These are phyloP conservation scores for Ustilago xerochloae DNA, from an alignment of 1,284 basidiomycete genomes.

Conservation along the genomic window DNA sequence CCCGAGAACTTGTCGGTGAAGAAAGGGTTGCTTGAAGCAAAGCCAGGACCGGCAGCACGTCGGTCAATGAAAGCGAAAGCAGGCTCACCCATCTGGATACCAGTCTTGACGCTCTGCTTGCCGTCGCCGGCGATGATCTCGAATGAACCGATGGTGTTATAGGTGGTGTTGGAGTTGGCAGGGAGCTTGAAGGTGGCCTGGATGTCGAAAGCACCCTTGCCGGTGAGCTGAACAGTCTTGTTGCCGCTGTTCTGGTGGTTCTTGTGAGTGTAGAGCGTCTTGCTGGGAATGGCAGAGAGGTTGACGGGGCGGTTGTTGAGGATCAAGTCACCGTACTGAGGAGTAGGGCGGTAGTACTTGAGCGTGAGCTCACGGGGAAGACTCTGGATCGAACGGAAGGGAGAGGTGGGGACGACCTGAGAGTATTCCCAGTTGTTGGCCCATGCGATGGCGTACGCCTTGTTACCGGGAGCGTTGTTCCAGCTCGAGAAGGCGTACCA, in stretches of 20 bases:
- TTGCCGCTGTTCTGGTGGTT: constrained; percentile 34
- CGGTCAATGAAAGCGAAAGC: constrained; percentile 66
- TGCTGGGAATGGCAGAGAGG: constrained; percentile 51
- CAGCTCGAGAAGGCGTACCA: constrained; percentile 70
- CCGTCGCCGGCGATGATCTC: constrained; percentile 32
- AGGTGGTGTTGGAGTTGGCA: constrained; percentile 30
- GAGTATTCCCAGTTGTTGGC: constrained; percentile 70
- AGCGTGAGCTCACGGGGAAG: constrained; percentile 63
- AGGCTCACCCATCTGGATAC: constrained; percentile 60
- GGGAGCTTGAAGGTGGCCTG: constrained; percentile 59
- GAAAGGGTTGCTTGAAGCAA: constrained; percentile 61
- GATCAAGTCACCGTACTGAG: constrained; percentile 60
- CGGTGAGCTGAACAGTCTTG: constrained; percentile 55
- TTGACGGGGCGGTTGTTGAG: constrained; percentile 66
- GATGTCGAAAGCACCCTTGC: constrained; percentile 67
- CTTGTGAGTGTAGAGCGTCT: constrained; percentile 32
- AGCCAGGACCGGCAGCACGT: constrained; percentile 58
- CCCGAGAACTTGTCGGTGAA: constrained; percentile 66
- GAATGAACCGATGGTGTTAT: constrained; percentile 46
- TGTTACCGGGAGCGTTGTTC: constrained; percentile 57
- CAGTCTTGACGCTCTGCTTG: constrained; percentile 46
- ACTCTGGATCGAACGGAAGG: constrained; percentile 69
- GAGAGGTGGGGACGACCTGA: constrained; percentile 67
- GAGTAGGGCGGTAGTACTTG: constrained; percentile 60
- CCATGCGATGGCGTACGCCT: constrained; percentile 68